These are phyloP conservation scores for Verbena officinalis DNA, from an alignment of 257 asterid species.

Conservation along the genomic window DNA sequence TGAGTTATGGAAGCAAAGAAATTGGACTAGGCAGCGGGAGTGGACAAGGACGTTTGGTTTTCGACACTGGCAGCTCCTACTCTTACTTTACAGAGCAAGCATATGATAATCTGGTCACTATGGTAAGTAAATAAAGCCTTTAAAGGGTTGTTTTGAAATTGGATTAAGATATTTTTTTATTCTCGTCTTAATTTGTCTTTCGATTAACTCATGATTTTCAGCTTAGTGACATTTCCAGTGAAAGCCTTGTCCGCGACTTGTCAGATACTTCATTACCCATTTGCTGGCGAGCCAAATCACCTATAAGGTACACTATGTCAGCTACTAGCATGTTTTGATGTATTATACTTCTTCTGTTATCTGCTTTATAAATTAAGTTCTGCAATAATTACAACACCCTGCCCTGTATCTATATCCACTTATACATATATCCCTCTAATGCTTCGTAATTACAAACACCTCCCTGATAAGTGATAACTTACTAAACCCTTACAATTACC, in stretches of 20 bases:
- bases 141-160: conserved; percentile 18
- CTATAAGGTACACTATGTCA: conserved; percentile 47
- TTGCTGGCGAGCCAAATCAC: conserved; percentile 66
- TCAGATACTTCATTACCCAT: conserved; percentile 65
- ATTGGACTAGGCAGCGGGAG: conserved; percentile 39
- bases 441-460: too few species aligned
- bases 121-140: conserved; percentile 43
- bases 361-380: neutral
- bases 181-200: conserved; percentile 17
- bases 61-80: conserved; percentile 78
- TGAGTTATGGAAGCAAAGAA: conserved; percentile 58
- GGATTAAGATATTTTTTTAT: neutral
- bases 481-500: too few species aligned
- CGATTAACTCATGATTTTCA: conserved; percentile 33
- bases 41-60: conserved; percentile 47
- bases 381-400: neutral
- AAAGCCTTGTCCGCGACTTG: conserved; percentile 53
- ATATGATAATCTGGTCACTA: conserved; percentile 50
- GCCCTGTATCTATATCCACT: too few species aligned
- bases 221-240: conserved; percentile 54
- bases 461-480: too few species aligned
- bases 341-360: neutral
- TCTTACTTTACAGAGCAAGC: conserved; percentile 68
- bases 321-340: neutral
- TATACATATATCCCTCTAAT: too few species aligned